Evolutionary conservation across 225 moss, liverwort and hornwort species (phyloP).

Genomic region (Bryoerythrophyllum caledonicum): DNA sequence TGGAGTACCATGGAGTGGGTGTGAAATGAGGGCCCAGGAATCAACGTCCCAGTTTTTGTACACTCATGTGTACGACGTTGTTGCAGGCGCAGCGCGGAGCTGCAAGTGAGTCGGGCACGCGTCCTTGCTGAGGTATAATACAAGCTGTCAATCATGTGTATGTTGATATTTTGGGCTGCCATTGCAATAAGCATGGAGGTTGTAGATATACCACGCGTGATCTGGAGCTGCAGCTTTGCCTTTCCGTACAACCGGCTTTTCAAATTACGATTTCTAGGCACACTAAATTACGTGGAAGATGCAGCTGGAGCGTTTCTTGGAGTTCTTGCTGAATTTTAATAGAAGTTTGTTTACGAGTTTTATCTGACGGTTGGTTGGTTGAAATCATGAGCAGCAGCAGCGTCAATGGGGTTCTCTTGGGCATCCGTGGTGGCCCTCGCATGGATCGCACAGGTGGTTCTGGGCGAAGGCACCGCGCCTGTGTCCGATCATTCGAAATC

Average conservation of each 20-base stretch:
- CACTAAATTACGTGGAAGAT: no score
- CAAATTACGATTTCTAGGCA: neutral
- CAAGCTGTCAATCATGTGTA: neutral
- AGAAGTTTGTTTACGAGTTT: neutral
- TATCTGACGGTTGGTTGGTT: neutral
- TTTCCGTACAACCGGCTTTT: neutral
- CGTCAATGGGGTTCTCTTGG: constrained; percentile 20
- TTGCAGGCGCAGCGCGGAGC: neutral
- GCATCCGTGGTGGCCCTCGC: constrained; percentile 12
- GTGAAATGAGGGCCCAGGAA: neutral
- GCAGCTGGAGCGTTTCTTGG: neutral
- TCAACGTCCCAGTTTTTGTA: neutral
- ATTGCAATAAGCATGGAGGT: neutral
- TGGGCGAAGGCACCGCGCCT: constrained; percentile 8
- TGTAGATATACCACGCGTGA: neutral
- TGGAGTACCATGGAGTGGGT: constrained; percentile 9
- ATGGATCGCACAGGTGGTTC: constrained; percentile 1
- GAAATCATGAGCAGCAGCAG: constrained; percentile 26
- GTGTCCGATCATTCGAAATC: constrained; percentile 16
- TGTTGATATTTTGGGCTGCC: neutral
- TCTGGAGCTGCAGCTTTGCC: neutral
- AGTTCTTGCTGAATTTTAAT: neutral
- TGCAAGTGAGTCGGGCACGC: neutral
- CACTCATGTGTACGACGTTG: neutral
- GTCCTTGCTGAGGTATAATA: neutral